phyloP scores from a whole-genome alignment of 352 stramenopile species.

The Phytophthora syringae region DNA sequence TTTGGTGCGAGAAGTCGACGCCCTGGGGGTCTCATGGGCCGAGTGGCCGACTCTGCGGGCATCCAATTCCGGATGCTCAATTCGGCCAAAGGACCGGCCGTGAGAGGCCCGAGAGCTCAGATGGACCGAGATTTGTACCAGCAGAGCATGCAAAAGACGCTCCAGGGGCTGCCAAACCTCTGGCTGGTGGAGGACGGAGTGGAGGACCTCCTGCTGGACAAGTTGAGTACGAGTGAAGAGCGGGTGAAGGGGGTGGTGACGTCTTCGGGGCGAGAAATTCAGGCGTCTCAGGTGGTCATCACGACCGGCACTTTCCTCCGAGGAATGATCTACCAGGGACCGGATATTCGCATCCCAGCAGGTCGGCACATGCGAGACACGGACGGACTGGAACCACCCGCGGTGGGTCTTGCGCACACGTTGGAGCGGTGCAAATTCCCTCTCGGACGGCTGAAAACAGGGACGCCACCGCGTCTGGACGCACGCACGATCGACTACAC shows the following conservation, averaged over 20 bases:
- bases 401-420: constrained; percentile 93
- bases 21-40: constrained; percentile 98
- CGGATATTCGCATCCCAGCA: constrained; percentile 90
- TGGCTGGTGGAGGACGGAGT: constrained; percentile 94
- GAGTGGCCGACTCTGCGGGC: constrained; percentile 93
- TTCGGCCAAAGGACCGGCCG: constrained; percentile 90
- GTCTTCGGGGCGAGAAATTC: constrained; percentile 58
- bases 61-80: constrained; percentile 99
- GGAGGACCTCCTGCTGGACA: constrained; percentile 93
- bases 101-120: constrained; percentile 92
- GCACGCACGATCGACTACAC: constrained; percentile 96
- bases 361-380: constrained; percentile 92
- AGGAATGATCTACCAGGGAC: constrained; percentile 96
- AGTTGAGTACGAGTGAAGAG: constrained; percentile 30
- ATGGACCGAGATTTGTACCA: constrained; percentile 99
- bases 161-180: constrained; percentile 87
- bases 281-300: constrained; percentile 89
- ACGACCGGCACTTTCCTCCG: constrained; percentile 98
- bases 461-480: constrained; percentile 97
- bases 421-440: constrained; percentile 94
- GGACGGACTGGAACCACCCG: constrained; percentile 93
- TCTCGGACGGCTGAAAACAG: constrained; percentile 96
- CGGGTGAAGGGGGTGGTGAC: constrained; percentile 73
- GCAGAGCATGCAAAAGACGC: constrained; percentile 90
- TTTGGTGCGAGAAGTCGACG: constrained; percentile 98